Percentiles rank a stretch among this genome's conserved stretches.
Evolutionary conservation across 2,329 filamentous ascomycete genomes (phyloP).

Genomic region (Thielaviopsis punctulata): DNA sequence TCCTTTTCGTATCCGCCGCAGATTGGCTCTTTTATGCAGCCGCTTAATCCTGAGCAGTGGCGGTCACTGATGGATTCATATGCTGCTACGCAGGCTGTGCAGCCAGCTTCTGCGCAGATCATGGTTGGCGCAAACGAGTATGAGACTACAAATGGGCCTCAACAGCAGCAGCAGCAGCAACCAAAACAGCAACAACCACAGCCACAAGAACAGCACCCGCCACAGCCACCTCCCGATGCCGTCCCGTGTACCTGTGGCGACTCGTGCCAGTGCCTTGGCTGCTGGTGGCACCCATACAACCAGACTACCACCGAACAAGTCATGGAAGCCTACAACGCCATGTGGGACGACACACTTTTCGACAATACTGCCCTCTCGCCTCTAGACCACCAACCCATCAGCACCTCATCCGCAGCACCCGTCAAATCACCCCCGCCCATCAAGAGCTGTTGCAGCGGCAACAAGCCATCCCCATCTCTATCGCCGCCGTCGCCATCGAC

Average conservation of each 20-base stretch:
- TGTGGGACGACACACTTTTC: conserved; percentile 21
- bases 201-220: conserved; percentile 3
- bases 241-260: conserved; percentile 45
- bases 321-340: conserved; percentile 28
- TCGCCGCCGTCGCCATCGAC: neutral
- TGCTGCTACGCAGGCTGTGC: conserved; percentile 12
- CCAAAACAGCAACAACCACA: neutral
- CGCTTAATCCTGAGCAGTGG: conserved; percentile 37
- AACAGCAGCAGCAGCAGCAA: neutral
- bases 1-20: conserved; percentile 34
- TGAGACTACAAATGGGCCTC: neutral
- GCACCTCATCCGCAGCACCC: neutral
- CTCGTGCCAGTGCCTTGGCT: conserved; percentile 49
- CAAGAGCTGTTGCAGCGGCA: neutral
- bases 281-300: conserved; percentile 51
- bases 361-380: conserved; percentile 1
- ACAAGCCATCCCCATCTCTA: neutral
- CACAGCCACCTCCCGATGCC: conserved; percentile 18
- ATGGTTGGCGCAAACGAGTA: neutral
- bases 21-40: conserved; percentile 37
- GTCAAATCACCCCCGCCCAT: neutral
- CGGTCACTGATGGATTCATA: conserved; percentile 27
- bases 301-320: conserved; percentile 39
- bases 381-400: neutral
- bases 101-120: neutral